A percentile compares a stretch with the other conserved stretches of the same genome.
These are phyloP conservation scores for Holtermannia corniformis DNA, from an alignment of 768 basidiomycete genomes.

Conservation along the genomic window DNA sequence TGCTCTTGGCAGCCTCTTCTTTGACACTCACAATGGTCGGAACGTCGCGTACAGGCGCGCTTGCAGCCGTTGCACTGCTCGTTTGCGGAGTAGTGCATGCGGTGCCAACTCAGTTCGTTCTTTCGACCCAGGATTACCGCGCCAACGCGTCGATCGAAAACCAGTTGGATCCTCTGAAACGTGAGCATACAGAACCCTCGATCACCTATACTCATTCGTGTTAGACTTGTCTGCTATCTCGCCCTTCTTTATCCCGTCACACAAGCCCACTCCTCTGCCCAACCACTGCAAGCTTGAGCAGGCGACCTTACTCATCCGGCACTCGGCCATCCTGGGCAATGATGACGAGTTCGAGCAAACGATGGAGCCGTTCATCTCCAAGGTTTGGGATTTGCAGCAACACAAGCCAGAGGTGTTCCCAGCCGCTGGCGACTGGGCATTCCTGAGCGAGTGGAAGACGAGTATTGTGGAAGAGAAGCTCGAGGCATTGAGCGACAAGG, in stretches of 20 bases:
- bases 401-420: constrained; percentile 10
- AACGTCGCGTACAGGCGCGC: no score
- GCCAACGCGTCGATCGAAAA: not conserved
- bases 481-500: constrained; percentile 37
- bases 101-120: not conserved
- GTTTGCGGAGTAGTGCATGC: no score
- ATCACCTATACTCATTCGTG: not conserved
- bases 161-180: constrained; percentile 29
- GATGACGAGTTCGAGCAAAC: constrained; percentile 43
- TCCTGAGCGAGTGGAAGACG: constrained; percentile 38
- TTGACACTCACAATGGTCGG: no score
- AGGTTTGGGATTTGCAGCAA: constrained; percentile 23
- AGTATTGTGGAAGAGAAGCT: constrained; percentile 40
- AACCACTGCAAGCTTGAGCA: constrained; percentile 30
- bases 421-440: constrained; percentile 26
- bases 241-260: constrained; percentile 37
- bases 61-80: no score
- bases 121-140: not conserved
- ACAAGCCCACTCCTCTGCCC: constrained; percentile 35
- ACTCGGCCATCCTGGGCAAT: constrained; percentile 42
- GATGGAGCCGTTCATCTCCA: constrained; percentile 42
- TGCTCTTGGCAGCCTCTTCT: no score
- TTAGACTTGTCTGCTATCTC: constrained; percentile 42
- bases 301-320: constrained; percentile 41
- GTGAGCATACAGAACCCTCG: constrained; percentile 9